Evolutionary conservation across 1,284 basidiomycete species (phyloP), one percentile per base, ranked within the genome.

Genomic region (Cystobasidiaceae sp.): DNA sequence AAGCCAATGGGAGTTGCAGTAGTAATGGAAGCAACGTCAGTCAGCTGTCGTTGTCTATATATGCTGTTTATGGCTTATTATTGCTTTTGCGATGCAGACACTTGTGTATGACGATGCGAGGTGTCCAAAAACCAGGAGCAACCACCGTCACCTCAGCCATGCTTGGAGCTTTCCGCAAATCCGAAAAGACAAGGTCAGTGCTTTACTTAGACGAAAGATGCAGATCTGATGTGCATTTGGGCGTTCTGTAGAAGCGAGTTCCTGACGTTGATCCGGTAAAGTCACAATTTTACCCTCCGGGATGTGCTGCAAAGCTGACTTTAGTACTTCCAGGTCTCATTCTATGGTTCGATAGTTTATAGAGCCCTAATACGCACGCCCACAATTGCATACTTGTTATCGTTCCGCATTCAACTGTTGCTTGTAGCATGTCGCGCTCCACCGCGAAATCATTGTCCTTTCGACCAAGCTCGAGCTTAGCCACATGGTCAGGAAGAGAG

Each of bases 71-170:
- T 28, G 17, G 9, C 30, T 19, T 23, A 11, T 0, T 17, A 30
- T 13, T 21, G 21, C 13, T 55, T 15, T 66, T 74, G n/a, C n/a
- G n/a, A n/a, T 70, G 66, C 74, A 94, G 93, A 41, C 96, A 99
- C 79, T 84, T 98, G 79, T 99, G 96, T 77, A 99, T 99, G 96
- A 93, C 93, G 1, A 98, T 98, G 93, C 87, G 96, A 66, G 96
- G 96, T 43, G 96, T 99, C 1, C 96, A 99, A 79, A 99, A 99
- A 79, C 94, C 94, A 2, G 94, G 96, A 28, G 84, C 94, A 6
- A 85, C 88, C 21, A 98, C 96, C 0, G 89, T 96, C 33, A 98
- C 96, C 0, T 93, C 90, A n/a, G 97, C 93, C 72, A 99, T 99
- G 96, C 81, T 97, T 60, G 96, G 96, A 11, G 96, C 91, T 74